Conservation (phyloP, 495 filamentous ascomycete genomes). For the Bacidia rubella region DNA sequence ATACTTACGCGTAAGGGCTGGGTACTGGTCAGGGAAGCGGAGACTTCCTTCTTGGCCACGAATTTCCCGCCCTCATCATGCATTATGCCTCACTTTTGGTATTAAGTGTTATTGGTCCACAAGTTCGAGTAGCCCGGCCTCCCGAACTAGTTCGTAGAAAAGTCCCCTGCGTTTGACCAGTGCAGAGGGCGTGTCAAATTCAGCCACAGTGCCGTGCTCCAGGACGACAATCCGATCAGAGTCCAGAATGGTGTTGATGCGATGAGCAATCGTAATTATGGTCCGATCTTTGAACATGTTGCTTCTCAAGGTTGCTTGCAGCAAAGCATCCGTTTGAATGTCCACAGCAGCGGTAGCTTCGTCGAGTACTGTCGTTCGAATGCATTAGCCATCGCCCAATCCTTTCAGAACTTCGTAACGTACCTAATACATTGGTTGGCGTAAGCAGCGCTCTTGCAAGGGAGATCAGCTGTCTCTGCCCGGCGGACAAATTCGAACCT, state of each 20-base stretch:
- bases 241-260: conserved; percentile 94
- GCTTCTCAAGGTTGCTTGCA: conserved; percentile 45
- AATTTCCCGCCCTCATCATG: background rate
- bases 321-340: conserved; percentile 80
- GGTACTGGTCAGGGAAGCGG: background rate
- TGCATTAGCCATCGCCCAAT: background rate
- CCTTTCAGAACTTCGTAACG: background rate
- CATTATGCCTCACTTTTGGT: background rate
- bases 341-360: conserved; percentile 97
- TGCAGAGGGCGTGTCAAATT: conserved; percentile 43
- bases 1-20: background rate
- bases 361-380: conserved; percentile 50
- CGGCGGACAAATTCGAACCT: conserved; percentile 49
- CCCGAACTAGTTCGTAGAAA: conserved; percentile 45
- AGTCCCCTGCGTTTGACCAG: conserved; percentile 38
- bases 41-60: background rate
- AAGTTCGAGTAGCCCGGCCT: conserved; percentile 40
- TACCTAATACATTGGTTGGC: conserved; percentile 76
- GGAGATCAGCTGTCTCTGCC: conserved; percentile 79
- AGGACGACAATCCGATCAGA: conserved; percentile 84
- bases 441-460: conserved; percentile 87
- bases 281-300: conserved; percentile 71
- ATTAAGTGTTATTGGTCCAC: conserved; percentile 14
- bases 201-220: conserved; percentile 48
- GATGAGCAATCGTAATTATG: conserved; percentile 95